phyloP scores from a whole-genome alignment of 352 stramenopile genomes.

The Phytophthora aleatoria region DNA sequence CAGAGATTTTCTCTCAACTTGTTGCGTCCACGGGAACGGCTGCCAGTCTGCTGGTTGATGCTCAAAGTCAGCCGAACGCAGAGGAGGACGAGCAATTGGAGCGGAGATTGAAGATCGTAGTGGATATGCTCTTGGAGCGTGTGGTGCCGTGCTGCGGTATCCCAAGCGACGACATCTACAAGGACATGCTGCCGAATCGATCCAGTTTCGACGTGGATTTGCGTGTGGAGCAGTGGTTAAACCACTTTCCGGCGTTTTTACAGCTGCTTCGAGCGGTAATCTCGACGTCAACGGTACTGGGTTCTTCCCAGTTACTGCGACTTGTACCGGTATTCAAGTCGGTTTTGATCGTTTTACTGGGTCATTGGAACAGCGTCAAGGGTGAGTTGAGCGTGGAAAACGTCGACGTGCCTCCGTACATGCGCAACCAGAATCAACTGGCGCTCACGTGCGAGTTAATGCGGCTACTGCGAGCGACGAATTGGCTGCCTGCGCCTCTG shows the following conservation, averaged over 20 bases:
- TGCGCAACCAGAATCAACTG: constrained; percentile 78
- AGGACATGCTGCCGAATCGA: constrained; percentile 81
- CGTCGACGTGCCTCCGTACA: constrained; percentile 79
- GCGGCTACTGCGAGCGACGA: constrained; percentile 54
- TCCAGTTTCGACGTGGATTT: constrained; percentile 84
- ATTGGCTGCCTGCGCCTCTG: constrained; percentile 67
- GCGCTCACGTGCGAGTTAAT: constrained; percentile 69
- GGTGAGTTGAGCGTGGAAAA: constrained; percentile 67
- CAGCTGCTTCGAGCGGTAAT: constrained; percentile 57
- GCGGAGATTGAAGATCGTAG: constrained; percentile 54
- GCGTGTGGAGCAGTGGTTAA: constrained; percentile 83
- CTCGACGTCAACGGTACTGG: constrained; percentile 38
- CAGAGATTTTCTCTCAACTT: constrained; percentile 55
- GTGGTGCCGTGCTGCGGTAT: constrained; percentile 79
- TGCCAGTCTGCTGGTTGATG: constrained; percentile 15
- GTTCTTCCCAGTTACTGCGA: constrained; percentile 52
- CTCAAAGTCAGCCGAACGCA: constrained; percentile 3
- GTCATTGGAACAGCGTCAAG: constrained; percentile 87
- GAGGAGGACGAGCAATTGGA: constrained; percentile 50
- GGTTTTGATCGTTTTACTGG: constrained; percentile 69
- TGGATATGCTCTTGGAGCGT: constrained; percentile 77
- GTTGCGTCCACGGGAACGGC: constrained; percentile 31
- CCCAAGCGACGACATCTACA: constrained; percentile 80
- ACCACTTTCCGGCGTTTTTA: constrained; percentile 80
- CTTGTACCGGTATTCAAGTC: constrained; percentile 81